Evolutionary conservation across 2,329 filamentous ascomycete genomes (phyloP).

Genomic region (Pseudopithomyces chartarum): DNA sequence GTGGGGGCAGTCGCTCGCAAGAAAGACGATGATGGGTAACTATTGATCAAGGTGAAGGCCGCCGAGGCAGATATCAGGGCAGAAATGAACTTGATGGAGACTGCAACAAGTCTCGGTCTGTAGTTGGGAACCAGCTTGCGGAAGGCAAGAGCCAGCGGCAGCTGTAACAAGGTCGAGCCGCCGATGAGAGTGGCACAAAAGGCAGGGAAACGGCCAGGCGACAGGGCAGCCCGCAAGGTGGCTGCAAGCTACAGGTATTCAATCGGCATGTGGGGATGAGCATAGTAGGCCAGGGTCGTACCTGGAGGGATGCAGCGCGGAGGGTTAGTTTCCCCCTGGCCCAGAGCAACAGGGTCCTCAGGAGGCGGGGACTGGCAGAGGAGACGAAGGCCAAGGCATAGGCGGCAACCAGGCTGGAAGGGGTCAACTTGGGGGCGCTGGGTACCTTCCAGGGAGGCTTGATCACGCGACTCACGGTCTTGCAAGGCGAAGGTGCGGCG

Average conservation of each 20-base stretch:
- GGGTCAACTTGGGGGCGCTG: not conserved
- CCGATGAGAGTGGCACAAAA: slow-evolving; percentile 59
- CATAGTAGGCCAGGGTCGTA: slow-evolving; percentile 19
- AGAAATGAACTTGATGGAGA: slow-evolving; percentile 47
- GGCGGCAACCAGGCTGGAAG: slow-evolving; percentile 27
- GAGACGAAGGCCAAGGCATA: slow-evolving; percentile 36
- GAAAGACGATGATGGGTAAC: slow-evolving; percentile 24
- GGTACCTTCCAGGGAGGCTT: not conserved
- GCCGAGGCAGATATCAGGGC: slow-evolving; percentile 56
- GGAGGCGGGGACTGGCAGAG: slow-evolving; percentile 28
- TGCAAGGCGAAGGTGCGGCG: slow-evolving; percentile 6
- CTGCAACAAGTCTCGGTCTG: not conserved
- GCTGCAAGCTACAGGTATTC: slow-evolving; percentile 11
- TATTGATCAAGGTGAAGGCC: slow-evolving; percentile 56
- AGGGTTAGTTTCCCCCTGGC: slow-evolving; percentile 23
- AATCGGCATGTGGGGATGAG: not conserved
- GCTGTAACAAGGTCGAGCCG: slow-evolving; percentile 54
- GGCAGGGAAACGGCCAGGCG: slow-evolving; percentile 56
- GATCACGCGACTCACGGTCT: slow-evolving; percentile 21
- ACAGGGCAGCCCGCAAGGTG: slow-evolving; percentile 47
- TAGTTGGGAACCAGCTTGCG: slow-evolving; percentile 13
- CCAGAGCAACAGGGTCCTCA: slow-evolving; percentile 23
- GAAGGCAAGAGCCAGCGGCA: slow-evolving; percentile 30
- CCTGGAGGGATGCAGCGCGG: slow-evolving; percentile 26
- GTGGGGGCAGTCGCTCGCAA: slow-evolving; percentile 5